phyloP scores from a whole-genome alignment of 139 green algal species.

The Haematococcus lacustris region DNA sequence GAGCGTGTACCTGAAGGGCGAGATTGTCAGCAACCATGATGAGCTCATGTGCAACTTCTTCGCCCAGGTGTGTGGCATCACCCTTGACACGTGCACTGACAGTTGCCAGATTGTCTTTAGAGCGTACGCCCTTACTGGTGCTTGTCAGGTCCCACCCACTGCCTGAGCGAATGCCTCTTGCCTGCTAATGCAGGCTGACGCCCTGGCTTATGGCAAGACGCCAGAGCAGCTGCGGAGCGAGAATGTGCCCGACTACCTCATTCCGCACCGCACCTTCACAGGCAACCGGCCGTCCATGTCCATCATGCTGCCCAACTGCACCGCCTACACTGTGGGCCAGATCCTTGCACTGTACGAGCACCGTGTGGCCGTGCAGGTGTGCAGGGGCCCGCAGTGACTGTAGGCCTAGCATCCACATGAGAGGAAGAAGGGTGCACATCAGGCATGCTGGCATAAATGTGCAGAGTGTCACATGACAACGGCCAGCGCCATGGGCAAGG shows the following conservation, averaged over 20 bases:
- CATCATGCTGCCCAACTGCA: conserved; percentile 88
- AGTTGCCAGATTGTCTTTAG: too few relatives aligned
- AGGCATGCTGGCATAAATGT: too few relatives aligned
- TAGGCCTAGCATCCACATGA: too few relatives aligned
- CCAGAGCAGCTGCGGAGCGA: conserved; percentile 75
- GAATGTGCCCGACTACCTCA: conserved; percentile 82
- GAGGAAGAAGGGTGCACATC: too few relatives aligned
- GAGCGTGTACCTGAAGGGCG: conserved; percentile 75
- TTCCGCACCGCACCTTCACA: conserved; percentile 86
- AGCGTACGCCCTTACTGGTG: too few relatives aligned
- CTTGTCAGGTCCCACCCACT: too few relatives aligned
- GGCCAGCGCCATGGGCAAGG: too few relatives aligned
- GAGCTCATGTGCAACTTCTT: conserved; percentile 99
- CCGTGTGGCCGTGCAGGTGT: conserved; percentile 78
- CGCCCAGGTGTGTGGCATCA: conserved; percentile 70
- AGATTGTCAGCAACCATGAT: conserved; percentile 98
- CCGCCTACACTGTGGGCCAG: conserved; percentile 88
- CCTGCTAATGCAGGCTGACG: conserved; percentile 54
- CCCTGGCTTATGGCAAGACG: conserved; percentile 91
- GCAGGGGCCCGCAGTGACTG: too few relatives aligned
- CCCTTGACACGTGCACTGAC: background rate
- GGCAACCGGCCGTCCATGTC: conserved; percentile 90
- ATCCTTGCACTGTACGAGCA: conserved; percentile 96
- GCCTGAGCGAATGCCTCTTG: too few relatives aligned
- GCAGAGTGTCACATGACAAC: too few relatives aligned